These are phyloP conservation scores for Tetrapyrgos nigripes DNA, from an alignment of 1,284 basidiomycete species.

Conservation along the genomic window DNA sequence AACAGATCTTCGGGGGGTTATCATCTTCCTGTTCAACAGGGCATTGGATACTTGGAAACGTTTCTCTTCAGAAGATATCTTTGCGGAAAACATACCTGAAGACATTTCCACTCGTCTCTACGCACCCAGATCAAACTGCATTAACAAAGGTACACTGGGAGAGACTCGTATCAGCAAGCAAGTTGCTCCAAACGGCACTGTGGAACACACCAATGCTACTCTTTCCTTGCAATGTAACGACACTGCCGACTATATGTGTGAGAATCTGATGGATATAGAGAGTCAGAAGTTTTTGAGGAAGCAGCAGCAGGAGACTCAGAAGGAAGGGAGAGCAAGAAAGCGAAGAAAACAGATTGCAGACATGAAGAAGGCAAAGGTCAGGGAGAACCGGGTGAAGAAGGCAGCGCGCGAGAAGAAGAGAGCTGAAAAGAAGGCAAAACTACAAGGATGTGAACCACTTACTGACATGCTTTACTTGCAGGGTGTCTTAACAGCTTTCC, in stretches of 20 bases:
- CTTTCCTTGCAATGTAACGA: slow-evolving; percentile 16
- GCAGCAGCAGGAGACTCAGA: not conserved
- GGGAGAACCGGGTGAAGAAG: slow-evolving; percentile 6
- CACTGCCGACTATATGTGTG: slow-evolving; percentile 1
- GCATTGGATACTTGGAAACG: slow-evolving; percentile 20
- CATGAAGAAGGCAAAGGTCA: not conserved
- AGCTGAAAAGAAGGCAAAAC: not conserved
- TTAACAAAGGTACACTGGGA: slow-evolving; percentile 26
- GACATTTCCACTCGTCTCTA: not conserved
- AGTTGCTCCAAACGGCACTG: not conserved
- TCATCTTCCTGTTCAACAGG: slow-evolving; percentile 28
- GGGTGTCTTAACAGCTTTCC: not conserved
- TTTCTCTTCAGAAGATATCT: slow-evolving; percentile 17
- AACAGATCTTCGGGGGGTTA: slow-evolving; percentile 22
- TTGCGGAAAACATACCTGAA: not conserved
- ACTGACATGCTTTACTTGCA: not conserved
- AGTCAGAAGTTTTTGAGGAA: not conserved
- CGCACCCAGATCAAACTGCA: slow-evolving; percentile 28
- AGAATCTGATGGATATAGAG: not conserved
- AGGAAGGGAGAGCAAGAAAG: not conserved
- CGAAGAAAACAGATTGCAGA: slow-evolving; percentile 1
- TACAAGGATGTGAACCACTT: not conserved
- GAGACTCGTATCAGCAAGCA: not conserved
- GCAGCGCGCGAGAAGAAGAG: slow-evolving; percentile 2
- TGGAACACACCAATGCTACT: slow-evolving; percentile 15